Evolutionary conservation across 208 protist species (phyloP).

Genomic region (Trypanosoma mega): DNA sequence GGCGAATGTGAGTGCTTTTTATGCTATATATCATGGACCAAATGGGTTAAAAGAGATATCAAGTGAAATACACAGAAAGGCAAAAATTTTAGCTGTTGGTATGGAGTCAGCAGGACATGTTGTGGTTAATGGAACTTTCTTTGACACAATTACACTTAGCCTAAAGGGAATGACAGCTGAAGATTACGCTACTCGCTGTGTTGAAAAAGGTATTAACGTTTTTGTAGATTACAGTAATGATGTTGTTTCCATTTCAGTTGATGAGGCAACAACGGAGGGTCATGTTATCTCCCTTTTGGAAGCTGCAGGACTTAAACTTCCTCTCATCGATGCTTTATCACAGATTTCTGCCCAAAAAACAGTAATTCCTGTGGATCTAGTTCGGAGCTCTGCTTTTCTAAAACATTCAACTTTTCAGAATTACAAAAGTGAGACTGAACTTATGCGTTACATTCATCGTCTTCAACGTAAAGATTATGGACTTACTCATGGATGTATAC

Average conservation of each 20-base stretch:
- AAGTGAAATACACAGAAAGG: constrained; percentile 78
- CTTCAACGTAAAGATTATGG: constrained; percentile 95
- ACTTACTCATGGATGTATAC: constrained; percentile 95
- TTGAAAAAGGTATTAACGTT: constrained; percentile 92
- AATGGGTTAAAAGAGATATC: constrained; percentile 94
- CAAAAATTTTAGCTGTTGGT: constrained; percentile 81
- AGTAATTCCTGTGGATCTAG: constrained; percentile 44
- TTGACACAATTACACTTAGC: constrained; percentile 90
- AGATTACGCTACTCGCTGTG: constrained; percentile 52
- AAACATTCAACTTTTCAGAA: constrained; percentile 94
- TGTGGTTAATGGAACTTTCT: constrained; percentile 66
- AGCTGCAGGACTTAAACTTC: constrained; percentile 59
- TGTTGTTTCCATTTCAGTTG: constrained; percentile 87
- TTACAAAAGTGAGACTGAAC: constrained; percentile 95
- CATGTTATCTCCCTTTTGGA: constrained; percentile 85
- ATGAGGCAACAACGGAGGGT: constrained; percentile 90
- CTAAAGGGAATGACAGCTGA: constrained; percentile 47
- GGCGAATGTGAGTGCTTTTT: constrained; percentile 97
- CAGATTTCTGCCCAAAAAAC: constrained; percentile 43
- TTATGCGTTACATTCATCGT: constrained; percentile 96
- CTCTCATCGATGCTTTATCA: constrained; percentile 42
- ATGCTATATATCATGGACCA: constrained; percentile 97
- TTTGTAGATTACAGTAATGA: constrained; percentile 47
- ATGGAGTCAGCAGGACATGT: constrained; percentile 77
- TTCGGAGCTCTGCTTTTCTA: constrained; percentile 84